Evolutionary conservation across 1,284 basidiomycete species (phyloP), one percentile per base, ranked within the genome.

Genomic region (Tetrapyrgos nigripes): DNA sequence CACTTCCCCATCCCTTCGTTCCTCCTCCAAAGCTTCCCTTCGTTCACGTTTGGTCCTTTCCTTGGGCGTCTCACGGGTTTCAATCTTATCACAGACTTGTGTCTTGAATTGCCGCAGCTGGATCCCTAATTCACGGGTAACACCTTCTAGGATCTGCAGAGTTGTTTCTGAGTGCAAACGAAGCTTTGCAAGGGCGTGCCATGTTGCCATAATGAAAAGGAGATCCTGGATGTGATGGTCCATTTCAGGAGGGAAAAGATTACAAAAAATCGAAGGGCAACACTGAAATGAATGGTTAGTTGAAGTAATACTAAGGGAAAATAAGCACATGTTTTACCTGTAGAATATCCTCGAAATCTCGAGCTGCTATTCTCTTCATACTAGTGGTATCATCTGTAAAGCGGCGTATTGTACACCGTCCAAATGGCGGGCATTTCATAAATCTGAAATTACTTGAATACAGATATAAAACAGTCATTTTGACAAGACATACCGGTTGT

Each of bases 281-380:
- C 37, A 40, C 37, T 40, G 31, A 33, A 40, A 28, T 35, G 2
- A 48, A 13, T 26, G 21, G 11, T 14, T 3, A 3, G 29, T 40
- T 46, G 26, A 8, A 10, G 11, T n/a, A 11, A 10, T 47, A 14
- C 14, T 33, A 33, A 33, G 14, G 31, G 9, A 33, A 33, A 33
- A 33, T 33, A 33, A 8, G 14, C 8, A 33, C 14, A 33, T n/a
- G n/a, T n/a, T 11, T 23, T 50, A 63, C 66, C 64, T 68, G 60
- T 56, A 69, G 53, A n/a, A 68, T 52, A 56, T 69, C 63, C 35
- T 69, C 65, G 58, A 53, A 68, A 53, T 69, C 62, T 13, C 64
- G 55, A 9, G 66, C 66, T 2, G 62, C 65, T 2, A 69, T 23
- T 31, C 64, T 50, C 48, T 64, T 65, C 58, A 66, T 57, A 8